These are phyloP conservation scores for Ministeria vibrans DNA, from an alignment of 78 protist species.

Conservation along the genomic window DNA sequence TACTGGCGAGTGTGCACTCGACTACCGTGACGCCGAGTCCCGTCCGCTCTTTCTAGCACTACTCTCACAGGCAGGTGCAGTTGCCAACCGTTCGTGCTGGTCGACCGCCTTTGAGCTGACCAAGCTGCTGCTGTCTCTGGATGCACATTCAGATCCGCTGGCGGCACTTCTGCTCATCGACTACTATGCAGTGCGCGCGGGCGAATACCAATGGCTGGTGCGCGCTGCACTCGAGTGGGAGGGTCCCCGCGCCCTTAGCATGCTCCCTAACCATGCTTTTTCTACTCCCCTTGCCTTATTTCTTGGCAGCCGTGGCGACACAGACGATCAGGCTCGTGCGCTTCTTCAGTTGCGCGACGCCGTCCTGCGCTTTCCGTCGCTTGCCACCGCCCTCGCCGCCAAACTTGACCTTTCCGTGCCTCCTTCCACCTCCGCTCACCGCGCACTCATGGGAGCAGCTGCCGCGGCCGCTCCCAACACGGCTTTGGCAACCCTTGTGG, in stretches of 20 bases:
- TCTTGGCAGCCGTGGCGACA: not conserved
- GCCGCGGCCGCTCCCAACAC: not conserved
- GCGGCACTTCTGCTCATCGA: not conserved
- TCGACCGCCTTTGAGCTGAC: constrained; percentile 5
- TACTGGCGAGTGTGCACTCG: not conserved
- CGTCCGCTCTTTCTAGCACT: constrained; percentile 2
- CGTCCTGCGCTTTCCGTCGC: not conserved
- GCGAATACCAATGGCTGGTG: not conserved
- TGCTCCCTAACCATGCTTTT: constrained; percentile 1
- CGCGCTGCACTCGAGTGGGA: not conserved
- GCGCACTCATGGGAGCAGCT: not conserved
- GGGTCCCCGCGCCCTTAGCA: not conserved
- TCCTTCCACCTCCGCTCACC: not conserved
- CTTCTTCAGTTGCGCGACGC: not conserved
- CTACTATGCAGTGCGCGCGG: not conserved
- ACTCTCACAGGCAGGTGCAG: not conserved
- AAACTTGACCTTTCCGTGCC: not conserved
- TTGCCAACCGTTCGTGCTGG: not conserved
- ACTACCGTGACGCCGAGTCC: not conserved
- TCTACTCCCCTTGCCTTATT: not conserved
- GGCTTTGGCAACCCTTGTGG: not conserved
- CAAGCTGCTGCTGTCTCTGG: not conserved
- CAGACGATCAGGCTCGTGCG: not conserved
- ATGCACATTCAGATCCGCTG: not conserved
- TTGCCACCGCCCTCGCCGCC: not conserved